These are phyloP conservation scores for Eucalyptus pauciflora DNA, from an alignment of 345 rosid genomes.

Conservation along the genomic window DNA sequence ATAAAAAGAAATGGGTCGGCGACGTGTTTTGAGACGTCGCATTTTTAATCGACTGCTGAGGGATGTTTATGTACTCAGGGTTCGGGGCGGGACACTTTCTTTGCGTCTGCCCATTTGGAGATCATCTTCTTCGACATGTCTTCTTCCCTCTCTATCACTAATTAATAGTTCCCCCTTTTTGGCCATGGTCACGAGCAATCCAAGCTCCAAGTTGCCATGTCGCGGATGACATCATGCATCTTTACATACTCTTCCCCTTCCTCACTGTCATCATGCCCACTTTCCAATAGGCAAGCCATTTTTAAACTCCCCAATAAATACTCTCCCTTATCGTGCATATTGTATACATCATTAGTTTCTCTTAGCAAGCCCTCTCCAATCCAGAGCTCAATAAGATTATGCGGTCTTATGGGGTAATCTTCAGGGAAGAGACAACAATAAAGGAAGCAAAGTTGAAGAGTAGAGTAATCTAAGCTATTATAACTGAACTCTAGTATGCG, in stretches of 20 bases:
- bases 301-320: neutral
- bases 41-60: too few species aligned
- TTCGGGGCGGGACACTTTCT: neutral
- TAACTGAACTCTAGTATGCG: conserved; percentile 2
- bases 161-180: neutral
- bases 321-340: neutral
- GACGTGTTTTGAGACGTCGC: too few species aligned
- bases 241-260: neutral
- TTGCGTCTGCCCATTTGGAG: neutral
- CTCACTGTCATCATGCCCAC: neutral
- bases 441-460: neutral
- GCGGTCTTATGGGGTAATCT: neutral
- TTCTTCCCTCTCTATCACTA: neutral
- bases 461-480: neutral
- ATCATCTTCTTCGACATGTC: neutral
- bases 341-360: neutral
- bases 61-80: too few species aligned
- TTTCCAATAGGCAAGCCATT: conserved; percentile 2
- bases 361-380: conserved; percentile 8
- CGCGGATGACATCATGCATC: neutral
- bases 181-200: neutral
- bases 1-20: too few species aligned
- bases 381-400: conserved; percentile 5
- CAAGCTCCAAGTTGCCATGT: neutral
- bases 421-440: conserved; percentile 2